These are phyloP conservation scores for Phytophthora chlamydospora DNA, from an alignment of 352 stramenopile genomes.

Conservation along the genomic window DNA sequence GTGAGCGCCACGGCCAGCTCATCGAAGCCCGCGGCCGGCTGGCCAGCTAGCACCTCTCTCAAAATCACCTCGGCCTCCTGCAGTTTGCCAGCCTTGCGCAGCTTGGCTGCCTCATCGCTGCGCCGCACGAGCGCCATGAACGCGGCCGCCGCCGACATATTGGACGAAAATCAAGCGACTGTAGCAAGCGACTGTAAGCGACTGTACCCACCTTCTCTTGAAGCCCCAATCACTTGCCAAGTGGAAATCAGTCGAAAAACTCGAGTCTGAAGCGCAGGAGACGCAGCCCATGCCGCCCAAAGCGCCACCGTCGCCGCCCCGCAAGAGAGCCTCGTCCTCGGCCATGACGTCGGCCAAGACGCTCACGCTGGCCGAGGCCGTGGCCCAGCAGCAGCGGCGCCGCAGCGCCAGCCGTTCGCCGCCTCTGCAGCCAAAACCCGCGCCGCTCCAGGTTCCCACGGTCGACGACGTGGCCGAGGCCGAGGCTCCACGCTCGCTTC, in stretches of 20 bases:
- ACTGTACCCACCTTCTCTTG: too few species aligned
- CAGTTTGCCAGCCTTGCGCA: conserved; percentile 49
- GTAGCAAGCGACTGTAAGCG: too few species aligned
- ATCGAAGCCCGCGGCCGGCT: conserved; percentile 64
- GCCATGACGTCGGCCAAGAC: conserved; percentile 22
- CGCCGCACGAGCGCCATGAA: conserved; percentile 58
- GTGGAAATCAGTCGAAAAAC: too few species aligned
- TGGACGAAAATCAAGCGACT: too few species aligned
- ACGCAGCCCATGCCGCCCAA: not conserved
- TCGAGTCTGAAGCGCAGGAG: too few species aligned
- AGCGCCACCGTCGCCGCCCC: not conserved
- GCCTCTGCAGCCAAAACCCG: not conserved
- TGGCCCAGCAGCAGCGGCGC: conserved; percentile 20
- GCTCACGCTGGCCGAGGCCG: conserved; percentile 24
- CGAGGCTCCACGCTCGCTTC: conserved; percentile 10
- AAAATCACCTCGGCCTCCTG: conserved; percentile 49
- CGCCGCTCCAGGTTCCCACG: conserved; percentile 5
- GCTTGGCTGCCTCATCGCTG: conserved; percentile 50
- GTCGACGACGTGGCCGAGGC: not conserved
- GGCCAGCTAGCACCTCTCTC: conserved; percentile 47
- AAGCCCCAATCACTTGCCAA: too few species aligned
- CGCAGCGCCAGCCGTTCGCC: conserved; percentile 9
- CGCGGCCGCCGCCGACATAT: conserved; percentile 28
- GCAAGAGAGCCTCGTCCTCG: conserved; percentile 29
- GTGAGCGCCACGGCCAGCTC: conserved; percentile 61